Evolutionary conservation across 164 flowering plant species (phyloP).

Genomic region (Umbellularia californica): DNA sequence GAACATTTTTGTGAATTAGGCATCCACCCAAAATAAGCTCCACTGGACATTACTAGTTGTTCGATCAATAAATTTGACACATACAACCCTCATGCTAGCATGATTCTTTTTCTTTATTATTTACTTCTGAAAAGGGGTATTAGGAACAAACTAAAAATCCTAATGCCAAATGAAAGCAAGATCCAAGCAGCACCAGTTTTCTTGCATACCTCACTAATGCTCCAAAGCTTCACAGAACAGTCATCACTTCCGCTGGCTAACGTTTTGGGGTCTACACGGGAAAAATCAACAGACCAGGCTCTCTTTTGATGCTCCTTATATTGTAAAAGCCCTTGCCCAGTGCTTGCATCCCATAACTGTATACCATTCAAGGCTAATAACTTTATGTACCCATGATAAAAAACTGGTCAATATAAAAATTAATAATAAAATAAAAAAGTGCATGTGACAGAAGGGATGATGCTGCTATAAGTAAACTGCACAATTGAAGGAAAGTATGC

Average conservation of each 20-base stretch:
- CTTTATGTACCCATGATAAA: constrained; percentile 9
- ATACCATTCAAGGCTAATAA: constrained; percentile 19
- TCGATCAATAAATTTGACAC: too few relatives aligned
- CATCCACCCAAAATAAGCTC: too few relatives aligned
- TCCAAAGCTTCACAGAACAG: constrained; percentile 89
- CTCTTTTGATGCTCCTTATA: constrained; percentile 72
- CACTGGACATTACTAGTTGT: too few relatives aligned
- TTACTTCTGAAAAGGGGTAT: too few relatives aligned
- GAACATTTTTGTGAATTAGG: too few relatives aligned
- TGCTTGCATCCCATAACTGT: constrained; percentile 93
- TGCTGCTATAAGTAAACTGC: background rate
- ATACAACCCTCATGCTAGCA: too few relatives aligned
- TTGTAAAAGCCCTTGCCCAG: constrained; percentile 64
- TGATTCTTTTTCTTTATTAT: too few relatives aligned
- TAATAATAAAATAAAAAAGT: background rate
- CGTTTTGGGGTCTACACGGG: constrained; percentile 72
- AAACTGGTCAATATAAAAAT: background rate
- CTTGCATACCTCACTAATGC: constrained; percentile 71
- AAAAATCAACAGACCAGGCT: constrained; percentile 98
- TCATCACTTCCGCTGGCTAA: constrained; percentile 99
- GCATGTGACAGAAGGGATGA: background rate
- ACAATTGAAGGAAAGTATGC: background rate
- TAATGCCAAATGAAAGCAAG: too few relatives aligned
- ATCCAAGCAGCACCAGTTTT: background rate
- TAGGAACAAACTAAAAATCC: too few relatives aligned